These are phyloP conservation scores for Candida gigantensis DNA, from an alignment of 1,139 yeast species.

Conservation along the genomic window DNA sequence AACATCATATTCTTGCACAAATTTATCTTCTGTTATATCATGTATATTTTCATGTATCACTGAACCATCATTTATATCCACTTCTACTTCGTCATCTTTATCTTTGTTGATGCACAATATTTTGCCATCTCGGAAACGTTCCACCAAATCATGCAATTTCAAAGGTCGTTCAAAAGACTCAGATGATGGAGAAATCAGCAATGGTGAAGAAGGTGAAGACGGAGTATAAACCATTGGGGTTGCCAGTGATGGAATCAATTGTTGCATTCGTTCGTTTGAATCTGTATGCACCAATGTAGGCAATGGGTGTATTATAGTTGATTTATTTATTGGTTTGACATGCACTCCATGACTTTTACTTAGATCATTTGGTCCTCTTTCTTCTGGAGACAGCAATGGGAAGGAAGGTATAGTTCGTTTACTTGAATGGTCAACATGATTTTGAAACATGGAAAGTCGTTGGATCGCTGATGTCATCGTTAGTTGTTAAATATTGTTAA, in stretches of 20 bases:
- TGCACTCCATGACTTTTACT: too few species aligned
- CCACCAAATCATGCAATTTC: constrained; percentile 2
- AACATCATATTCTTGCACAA: constrained; percentile 5
- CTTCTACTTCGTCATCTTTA: not conserved
- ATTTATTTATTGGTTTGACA: not conserved
- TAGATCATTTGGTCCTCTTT: constrained; percentile 16
- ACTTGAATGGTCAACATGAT: constrained; percentile 17
- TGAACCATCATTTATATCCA: constrained; percentile 1
- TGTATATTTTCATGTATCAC: constrained; percentile 5
- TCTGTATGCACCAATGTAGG: not conserved
- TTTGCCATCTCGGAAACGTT: constrained; percentile 2
- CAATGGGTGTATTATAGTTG: not conserved
- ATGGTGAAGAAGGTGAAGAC: not conserved
- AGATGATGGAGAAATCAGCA: not conserved
- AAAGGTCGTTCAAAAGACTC: not conserved
- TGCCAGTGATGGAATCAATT: too few species aligned
- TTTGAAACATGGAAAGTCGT: constrained; percentile 22
- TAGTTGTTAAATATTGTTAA: not conserved
- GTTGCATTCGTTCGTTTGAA: too few species aligned
- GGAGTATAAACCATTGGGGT: too few species aligned
- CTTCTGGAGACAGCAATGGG: constrained; percentile 19
- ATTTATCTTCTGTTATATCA: constrained; percentile 6
- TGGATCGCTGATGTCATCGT: constrained; percentile 12
- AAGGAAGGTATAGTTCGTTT: constrained; percentile 18
- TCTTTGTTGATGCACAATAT: constrained; percentile 8